Percentiles rank a stretch among this genome's conserved stretches.
These are phyloP conservation scores for Trypanosoma lewisi DNA, from an alignment of 208 protist species.

Conservation along the genomic window DNA sequence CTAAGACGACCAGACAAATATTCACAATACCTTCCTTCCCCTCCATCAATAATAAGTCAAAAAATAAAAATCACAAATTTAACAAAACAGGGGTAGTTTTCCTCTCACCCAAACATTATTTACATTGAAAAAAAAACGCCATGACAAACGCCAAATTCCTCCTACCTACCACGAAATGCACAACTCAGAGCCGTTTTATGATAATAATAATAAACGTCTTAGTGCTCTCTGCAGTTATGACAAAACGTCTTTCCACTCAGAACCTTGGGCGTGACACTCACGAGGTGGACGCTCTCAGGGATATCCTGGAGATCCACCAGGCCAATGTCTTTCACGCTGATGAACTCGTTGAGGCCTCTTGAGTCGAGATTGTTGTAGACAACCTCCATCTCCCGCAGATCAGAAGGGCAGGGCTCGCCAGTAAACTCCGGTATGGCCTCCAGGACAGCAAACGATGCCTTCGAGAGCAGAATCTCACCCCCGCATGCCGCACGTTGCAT, in stretches of 20 bases:
- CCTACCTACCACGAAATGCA: no score
- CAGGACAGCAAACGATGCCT: constrained; percentile 53
- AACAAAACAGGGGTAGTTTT: no score
- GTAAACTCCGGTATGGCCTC: constrained; percentile 53
- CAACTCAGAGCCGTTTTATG: no score
- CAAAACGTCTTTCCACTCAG: constrained; percentile 48
- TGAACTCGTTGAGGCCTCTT: constrained; percentile 52
- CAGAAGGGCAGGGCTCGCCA: constrained; percentile 48
- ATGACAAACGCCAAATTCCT: no score
- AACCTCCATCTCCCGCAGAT: constrained; percentile 45
- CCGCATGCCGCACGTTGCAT: constrained; percentile 69
- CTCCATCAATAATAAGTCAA: no score
- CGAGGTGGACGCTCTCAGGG: constrained; percentile 43
- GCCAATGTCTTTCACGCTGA: constrained; percentile 53
- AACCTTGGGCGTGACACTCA: constrained; percentile 61
- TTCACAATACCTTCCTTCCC: no score
- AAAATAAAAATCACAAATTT: no score
- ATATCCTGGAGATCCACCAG: constrained; percentile 50
- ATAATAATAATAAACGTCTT: no score
- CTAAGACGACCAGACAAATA: no score
- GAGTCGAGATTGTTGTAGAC: constrained; percentile 31
- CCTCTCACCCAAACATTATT: no score
- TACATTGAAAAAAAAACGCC: no score
- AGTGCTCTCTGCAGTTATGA: background rate
- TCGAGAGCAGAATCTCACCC: constrained; percentile 82